Evolutionary conservation across 2,329 filamentous ascomycete genomes (phyloP), one percentile per base, ranked within the genome.

Genomic region (Ceratocystis papillata): DNA sequence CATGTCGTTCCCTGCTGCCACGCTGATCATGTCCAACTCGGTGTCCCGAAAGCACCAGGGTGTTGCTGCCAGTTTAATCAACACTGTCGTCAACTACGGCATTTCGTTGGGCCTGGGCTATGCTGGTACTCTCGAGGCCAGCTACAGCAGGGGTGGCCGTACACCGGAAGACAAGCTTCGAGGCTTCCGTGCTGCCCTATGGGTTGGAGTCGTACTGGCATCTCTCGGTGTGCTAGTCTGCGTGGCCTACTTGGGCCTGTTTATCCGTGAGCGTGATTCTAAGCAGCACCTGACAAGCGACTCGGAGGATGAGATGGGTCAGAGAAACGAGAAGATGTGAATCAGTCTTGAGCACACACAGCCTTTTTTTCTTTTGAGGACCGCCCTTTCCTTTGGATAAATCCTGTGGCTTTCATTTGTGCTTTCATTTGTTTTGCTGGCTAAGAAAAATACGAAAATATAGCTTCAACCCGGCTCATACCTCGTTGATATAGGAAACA

Each of bases 41-140:
- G 76, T 81, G 0, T 72, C 75, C 12, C 76, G 74, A 65, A 73
- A 77, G 53, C 75, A 81, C 65, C 78, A 80, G 70, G 78, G 79
- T 3, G 76, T 80, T 10, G 79, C 74, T 0, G 78, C 77, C 8
- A 82, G 79, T 20, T 72, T 88, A 5, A 82, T 87, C 41, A 84
- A 80, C 67, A 87, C 85, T 0, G 77, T 86, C 10, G 81, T 88
- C 68, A 88, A 89, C 73, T 89, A 88, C 71, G 81, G 80, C 67
- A 87, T 89, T 44, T 83, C 83, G 1, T 73, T 88, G 2, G 84
- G 83, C 0, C 76, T 89, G 0, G 87, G 86, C 0, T 80, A 89
- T 59, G 85, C 85, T 0, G 85, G 84, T 0, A 87, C 84, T 0
- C 80, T 87, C 1, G 84, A 88, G 70, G 73, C 75, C 0, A 50